Evolutionary conservation across 2,329 filamentous ascomycete species (phyloP), one percentile per base, ranked within the genome.

Genomic region (Leptographium lundbergii): DNA sequence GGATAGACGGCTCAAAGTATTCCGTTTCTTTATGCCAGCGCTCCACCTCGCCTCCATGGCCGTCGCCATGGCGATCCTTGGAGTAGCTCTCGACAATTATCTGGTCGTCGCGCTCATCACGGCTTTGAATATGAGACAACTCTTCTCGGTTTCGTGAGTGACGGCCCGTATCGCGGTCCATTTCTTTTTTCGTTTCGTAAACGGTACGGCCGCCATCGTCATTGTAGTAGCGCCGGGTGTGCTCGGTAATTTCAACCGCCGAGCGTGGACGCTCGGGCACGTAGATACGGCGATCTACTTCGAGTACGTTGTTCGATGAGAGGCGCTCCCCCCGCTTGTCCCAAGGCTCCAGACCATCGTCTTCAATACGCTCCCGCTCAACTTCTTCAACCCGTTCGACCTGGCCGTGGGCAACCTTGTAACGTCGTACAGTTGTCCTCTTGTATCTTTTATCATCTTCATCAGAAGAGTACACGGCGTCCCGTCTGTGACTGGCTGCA

Each of bases 21-120:
- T 86, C 82, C 2, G 80, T 81, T 67, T 86, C 82, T 68, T 78
- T 79, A 65, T 78, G 78, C 66, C 82, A 83, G 66, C 76, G 77
- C 67, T 85, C 82, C 50, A 84, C 66, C 22, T 84, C 79, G 59
- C 73, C 74, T 52, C 74, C 74, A 25, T 69, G 65, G 27, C 63
- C 62, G 29, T 79, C 76, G 52, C 78, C 76, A 32, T 74, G 70
- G 54, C 74, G 75, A 63, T 81, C 78, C 58, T 81, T 73, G 19
- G 73, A 73, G 57, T 77, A 77, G 64, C 78, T 78, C 64, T 84
- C 79, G 62, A 83, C 69, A 58, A 77, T 76, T 42, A 83, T 64
- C 14, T 62, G 57, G 58, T 63, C 63, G 27, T 84, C 80, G 57
- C 76, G 76, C 29, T 78, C 76, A 48, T 75, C 61, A 11, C 14